Conservation (phyloP, 2,329 filamentous ascomycete species). For the Fusarium sp. region DNA sequence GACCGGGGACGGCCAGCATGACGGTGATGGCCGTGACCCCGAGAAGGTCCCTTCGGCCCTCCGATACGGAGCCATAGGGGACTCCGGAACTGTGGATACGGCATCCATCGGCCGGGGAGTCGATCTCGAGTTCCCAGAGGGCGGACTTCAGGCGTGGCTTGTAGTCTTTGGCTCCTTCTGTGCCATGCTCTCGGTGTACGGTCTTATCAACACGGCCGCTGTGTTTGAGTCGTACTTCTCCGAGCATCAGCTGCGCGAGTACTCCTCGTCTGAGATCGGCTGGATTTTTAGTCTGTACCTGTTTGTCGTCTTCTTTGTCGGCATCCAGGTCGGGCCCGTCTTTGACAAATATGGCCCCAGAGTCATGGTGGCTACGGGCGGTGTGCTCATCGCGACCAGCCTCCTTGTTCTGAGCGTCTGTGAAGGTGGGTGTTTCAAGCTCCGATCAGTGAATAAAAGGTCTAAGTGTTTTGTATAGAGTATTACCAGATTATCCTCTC, state of each 20-base stretch:
- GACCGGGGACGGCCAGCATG: not conserved
- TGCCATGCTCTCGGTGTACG: constrained; percentile 76
- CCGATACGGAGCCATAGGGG: constrained; percentile 26
- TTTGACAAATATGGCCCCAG: constrained; percentile 84
- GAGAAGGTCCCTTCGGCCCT: constrained; percentile 22
- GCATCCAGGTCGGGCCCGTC: constrained; percentile 85
- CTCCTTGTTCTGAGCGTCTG: constrained; percentile 80
- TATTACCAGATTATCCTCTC: constrained; percentile 88
- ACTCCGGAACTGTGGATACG: not conserved
- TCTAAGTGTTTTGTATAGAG: constrained; percentile 16
- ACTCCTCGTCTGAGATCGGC: constrained; percentile 79
- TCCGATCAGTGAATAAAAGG: not conserved
- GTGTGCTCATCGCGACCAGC: constrained; percentile 72
- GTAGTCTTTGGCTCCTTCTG: constrained; percentile 81
- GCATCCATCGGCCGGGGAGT: constrained; percentile 1
- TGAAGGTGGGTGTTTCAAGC: constrained; percentile 50
- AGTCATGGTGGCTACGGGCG: constrained; percentile 76
- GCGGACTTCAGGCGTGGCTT: constrained; percentile 77
- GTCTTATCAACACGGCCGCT: constrained; percentile 72
- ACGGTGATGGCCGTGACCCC: constrained; percentile 8
- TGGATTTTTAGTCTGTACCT: constrained; percentile 91
- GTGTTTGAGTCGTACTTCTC: constrained; percentile 82
- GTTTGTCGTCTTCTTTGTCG: constrained; percentile 86
- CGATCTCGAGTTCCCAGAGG: constrained; percentile 62
- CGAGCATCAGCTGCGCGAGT: constrained; percentile 78